These are phyloP conservation scores for Exophiala mesophila DNA, from an alignment of 2,329 filamentous ascomycete species.

Conservation along the genomic window DNA sequence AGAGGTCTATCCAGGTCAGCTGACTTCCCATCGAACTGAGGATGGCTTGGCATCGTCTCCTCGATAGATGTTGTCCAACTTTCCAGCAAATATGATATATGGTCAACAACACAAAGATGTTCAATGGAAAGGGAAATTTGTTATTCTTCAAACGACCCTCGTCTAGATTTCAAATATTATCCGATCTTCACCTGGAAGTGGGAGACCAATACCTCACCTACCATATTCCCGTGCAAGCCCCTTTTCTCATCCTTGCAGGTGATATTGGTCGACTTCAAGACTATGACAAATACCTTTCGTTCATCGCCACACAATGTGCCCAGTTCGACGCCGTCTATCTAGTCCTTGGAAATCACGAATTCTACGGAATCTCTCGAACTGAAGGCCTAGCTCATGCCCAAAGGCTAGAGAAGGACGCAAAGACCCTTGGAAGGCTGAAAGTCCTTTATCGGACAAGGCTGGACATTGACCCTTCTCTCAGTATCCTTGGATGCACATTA, in stretches of 20 bases:
- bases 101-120: too few species aligned
- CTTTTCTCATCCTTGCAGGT: conserved; percentile 29
- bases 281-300: conserved; percentile 25
- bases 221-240: conserved; percentile 21
- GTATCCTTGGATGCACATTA: too few species aligned
- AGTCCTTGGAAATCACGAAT: conserved; percentile 37
- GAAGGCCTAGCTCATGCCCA: conserved; percentile 26
- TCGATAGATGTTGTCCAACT: too few species aligned
- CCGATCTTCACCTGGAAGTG: conserved; percentile 30
- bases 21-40: too few species aligned
- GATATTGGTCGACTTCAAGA: conserved; percentile 32
- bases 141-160: too few species aligned
- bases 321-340: conserved; percentile 30
- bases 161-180: conserved; percentile 28
- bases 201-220: conserved; percentile 25
- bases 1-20: too few species aligned
- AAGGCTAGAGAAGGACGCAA: conserved; percentile 29
- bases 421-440: conserved; percentile 27
- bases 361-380: conserved; percentile 29
- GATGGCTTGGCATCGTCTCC: too few species aligned
- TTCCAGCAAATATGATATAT: too few species aligned
- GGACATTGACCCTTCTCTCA: too few species aligned
- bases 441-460: conserved; percentile 28
- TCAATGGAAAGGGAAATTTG: too few species aligned
- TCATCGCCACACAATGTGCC: conserved; percentile 27